Evolutionary conservation across 2,329 filamentous ascomycete genomes (phyloP).

Genomic region (Alternaria sp.): DNA sequence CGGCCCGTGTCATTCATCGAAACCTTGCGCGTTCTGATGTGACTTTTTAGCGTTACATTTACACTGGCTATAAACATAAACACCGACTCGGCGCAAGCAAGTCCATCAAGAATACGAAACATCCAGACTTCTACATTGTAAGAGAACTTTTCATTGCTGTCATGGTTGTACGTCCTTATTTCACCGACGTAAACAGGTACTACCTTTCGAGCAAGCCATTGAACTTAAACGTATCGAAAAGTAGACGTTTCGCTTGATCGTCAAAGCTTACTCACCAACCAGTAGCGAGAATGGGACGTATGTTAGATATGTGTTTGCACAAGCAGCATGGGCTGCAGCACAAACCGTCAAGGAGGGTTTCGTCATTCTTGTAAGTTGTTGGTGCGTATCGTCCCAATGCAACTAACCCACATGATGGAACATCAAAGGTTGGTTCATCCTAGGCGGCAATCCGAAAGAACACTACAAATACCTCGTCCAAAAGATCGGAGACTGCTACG

Average conservation of each 20-base stretch:
- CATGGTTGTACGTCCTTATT: constrained; percentile 43
- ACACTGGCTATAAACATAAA: background rate
- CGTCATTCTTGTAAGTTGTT: constrained; percentile 58
- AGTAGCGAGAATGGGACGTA: constrained; percentile 57
- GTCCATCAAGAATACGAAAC: background rate
- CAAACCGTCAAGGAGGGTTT: constrained; percentile 62
- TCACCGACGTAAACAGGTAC: constrained; percentile 34
- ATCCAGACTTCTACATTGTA: background rate
- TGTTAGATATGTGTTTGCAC: constrained; percentile 66
- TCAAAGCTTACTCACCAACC: constrained; percentile 55
- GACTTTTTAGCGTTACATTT: constrained; percentile 4
- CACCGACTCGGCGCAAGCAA: background rate
- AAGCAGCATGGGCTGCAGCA: constrained; percentile 65
- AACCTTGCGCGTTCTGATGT: constrained; percentile 13
- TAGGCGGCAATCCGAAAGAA: constrained; percentile 56
- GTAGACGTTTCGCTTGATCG: constrained; percentile 52
- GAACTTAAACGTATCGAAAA: constrained; percentile 54
- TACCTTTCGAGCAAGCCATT: constrained; percentile 55
- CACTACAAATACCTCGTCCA: constrained; percentile 63
- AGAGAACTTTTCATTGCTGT: background rate
- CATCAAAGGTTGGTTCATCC: constrained; percentile 63
- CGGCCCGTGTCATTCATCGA: background rate
- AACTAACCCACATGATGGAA: constrained; percentile 47
- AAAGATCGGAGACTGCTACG: constrained; percentile 60
- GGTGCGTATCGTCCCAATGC: background rate